These are phyloP conservation scores for Emmonsiellopsis sp. DNA, from an alignment of 2,329 filamentous ascomycete genomes.

Conservation along the genomic window DNA sequence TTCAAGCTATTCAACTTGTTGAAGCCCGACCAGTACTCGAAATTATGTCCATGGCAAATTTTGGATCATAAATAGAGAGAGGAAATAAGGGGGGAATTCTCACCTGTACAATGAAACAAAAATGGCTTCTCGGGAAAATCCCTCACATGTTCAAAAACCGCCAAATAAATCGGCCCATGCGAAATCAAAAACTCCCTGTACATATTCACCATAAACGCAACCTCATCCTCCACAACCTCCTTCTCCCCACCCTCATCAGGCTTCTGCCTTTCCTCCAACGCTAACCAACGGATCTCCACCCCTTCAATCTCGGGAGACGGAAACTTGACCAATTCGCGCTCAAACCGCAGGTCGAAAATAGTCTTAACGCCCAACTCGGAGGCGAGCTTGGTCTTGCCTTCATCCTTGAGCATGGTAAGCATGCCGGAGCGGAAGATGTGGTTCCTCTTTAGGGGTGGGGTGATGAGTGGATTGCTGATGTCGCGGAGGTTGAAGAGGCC, in stretches of 20 bases:
- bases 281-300: conserved; percentile 49
- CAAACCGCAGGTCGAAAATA: conserved; percentile 60
- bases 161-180: conserved; percentile 47
- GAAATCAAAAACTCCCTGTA: conserved; percentile 61
- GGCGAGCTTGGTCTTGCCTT: conserved; percentile 45
- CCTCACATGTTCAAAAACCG: conserved; percentile 52
- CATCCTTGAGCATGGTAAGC: conserved; percentile 48
- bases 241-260: conserved; percentile 48
- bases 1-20: no score
- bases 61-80: background rate
- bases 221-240: conserved; percentile 35
- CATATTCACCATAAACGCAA: conserved; percentile 49
- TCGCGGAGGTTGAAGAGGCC: conserved; percentile 62
- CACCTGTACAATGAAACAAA: conserved; percentile 62
- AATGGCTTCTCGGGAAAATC: conserved; percentile 38
- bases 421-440: conserved; percentile 63
- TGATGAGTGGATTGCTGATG: conserved; percentile 44
- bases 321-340: conserved; percentile 31
- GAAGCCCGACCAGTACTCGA: no score
- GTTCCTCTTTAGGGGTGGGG: conserved; percentile 23
- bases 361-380: conserved; percentile 48
- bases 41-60: background rate
- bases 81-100: background rate
- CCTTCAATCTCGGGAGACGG: conserved; percentile 41
- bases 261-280: conserved; percentile 47